Conservation (phyloP, 2,329 filamentous ascomycete genomes). For the Aureobasidium subglaciale region DNA sequence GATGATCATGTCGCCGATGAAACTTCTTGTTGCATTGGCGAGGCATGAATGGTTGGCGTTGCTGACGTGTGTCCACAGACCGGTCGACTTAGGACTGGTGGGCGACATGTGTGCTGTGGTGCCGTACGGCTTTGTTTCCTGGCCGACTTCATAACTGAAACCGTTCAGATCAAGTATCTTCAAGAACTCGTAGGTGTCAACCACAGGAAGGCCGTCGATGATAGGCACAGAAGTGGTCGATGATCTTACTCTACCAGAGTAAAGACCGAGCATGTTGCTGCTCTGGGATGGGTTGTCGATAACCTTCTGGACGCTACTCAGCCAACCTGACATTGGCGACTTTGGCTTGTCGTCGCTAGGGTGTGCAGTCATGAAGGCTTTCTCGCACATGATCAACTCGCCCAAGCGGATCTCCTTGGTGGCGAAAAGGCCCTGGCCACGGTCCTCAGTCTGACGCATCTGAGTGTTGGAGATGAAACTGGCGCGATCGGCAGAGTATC, state of each 20-base stretch:
- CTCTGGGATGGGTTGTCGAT: constrained; percentile 17
- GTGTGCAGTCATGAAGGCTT: constrained; percentile 20
- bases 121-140: neutral
- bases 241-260: constrained; percentile 9
- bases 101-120: constrained; percentile 7
- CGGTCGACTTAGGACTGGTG: neutral
- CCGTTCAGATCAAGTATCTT: neutral
- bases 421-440: constrained; percentile 11
- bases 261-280: constrained; percentile 17
- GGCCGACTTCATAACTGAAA: neutral
- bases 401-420: neutral
- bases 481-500: constrained; percentile 20
- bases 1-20: constrained; percentile 36
- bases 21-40: constrained; percentile 31
- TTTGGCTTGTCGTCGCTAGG: constrained; percentile 16
- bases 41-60: constrained; percentile 40
- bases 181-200: neutral
- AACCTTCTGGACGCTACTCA: constrained; percentile 19
- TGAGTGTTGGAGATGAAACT: constrained; percentile 15
- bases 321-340: constrained; percentile 11
- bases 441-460: neutral
- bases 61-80: constrained; percentile 34
- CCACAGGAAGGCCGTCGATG: neutral
- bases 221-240: neutral
- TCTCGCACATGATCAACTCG: constrained; percentile 19